Base-by-base conservation (phyloP, 495 filamentous ascomycete species). In the Amniculicola lignicola region DNA sequence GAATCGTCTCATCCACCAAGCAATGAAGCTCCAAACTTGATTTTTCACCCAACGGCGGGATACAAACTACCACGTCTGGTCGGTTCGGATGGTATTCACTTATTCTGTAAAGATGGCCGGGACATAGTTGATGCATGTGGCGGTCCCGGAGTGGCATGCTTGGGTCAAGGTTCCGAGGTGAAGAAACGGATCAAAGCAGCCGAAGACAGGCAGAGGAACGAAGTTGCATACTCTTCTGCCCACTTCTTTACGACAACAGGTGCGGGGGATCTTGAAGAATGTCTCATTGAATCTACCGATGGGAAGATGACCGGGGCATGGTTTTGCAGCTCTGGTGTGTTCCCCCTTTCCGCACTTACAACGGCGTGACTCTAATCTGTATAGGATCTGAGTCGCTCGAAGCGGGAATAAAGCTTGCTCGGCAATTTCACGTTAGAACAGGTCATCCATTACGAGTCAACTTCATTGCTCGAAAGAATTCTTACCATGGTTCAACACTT, bases 241-340 rank as follows among this genome's bases (percentile, higher is more conserved):
- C 42, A 56, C 3, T 52, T 55, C 47, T 65, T 56, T 39, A 50
- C 45, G 7, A 56, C 53, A 3, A 25, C 42, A 4, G 24, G 49
- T n/a, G 39, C 22, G 3, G 78, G 81, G 51, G 71, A 74, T 1
- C 69, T 82, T 7, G 75, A 72, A 0, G 46, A 41, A 0, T 60
- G 74, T 3, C 58, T 82, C 4, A 66, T 72, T 6, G 22, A 51
- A 15, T 44, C 46, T 12, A 69, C 66, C 3, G 29, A 38, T 18
- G 64, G 66, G 9, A 18, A 54, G 35, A 64, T 69, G 61, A 33
- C 67, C 15, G 69, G 70, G 24, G 76, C 74, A 6, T 77, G 75
- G 52, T 69, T 82, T 23, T 72, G 75, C 44, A 74, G 74, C 72
- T 87, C 83, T 3, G 86, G 86, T 86, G 59, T 54, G 75, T 67